Conservation (phyloP, 1,284 basidiomycete genomes). For the Cryptococcus maquisensis region DNA sequence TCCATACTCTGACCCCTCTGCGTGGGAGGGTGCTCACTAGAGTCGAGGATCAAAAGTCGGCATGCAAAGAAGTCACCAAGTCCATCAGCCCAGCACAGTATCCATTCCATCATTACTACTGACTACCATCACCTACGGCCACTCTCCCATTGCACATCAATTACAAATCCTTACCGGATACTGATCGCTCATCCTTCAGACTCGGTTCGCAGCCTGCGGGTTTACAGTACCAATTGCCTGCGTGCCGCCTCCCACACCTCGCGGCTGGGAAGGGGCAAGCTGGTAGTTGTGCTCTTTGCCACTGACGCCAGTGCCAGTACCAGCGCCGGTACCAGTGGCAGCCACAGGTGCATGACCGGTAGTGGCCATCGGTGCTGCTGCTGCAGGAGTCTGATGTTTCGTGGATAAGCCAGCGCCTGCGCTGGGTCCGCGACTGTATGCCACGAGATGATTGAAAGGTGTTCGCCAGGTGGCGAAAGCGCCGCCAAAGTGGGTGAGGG, state of each 20-base stretch:
- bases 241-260: background rate
- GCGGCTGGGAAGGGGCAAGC: background rate
- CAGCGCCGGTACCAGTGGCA: background rate
- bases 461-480: conserved; percentile 26
- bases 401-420: background rate
- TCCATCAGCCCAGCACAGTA: background rate
- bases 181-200: background rate
- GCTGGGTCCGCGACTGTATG: conserved; percentile 1
- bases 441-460: conserved; percentile 30
- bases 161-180: background rate
- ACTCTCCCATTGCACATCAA: background rate
- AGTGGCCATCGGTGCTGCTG: too few relatives aligned
- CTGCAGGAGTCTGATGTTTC: too few relatives aligned
- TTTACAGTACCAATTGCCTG: background rate
- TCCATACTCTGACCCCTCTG: conserved; percentile 24
- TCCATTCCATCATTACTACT: background rate
- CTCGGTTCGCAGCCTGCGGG: background rate
- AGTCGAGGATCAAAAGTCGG: background rate
- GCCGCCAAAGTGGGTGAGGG: conserved; percentile 24
- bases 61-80: background rate
- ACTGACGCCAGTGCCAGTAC: background rate
- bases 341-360: too few relatives aligned
- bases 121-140: background rate
- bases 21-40: conserved; percentile 10
- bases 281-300: background rate